A percentile compares a stretch with the other conserved stretches of the same genome.
Evolutionary conservation across 208 protist genomes (phyloP).

Genomic region (Phytomonas sp.): DNA sequence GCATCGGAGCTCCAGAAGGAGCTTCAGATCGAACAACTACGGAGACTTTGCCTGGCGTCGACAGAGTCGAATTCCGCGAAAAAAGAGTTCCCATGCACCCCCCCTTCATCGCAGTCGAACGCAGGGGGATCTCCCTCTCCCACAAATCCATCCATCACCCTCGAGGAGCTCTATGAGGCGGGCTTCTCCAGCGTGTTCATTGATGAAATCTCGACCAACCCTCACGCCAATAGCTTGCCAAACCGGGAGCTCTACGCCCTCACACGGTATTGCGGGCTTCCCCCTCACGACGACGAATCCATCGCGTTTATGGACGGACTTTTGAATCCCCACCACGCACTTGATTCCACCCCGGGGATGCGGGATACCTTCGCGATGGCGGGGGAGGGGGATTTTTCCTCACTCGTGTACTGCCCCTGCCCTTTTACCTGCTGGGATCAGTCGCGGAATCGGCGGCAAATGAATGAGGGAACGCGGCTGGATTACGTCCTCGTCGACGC

Average conservation of each 20-base stretch:
- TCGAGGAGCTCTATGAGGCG: conserved; percentile 32
- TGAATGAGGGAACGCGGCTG: conserved; percentile 83
- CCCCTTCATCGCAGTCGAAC: neutral
- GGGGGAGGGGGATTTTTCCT: neutral
- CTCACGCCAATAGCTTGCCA: conserved; percentile 10
- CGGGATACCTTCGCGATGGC: neutral
- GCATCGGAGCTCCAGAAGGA: too few species aligned
- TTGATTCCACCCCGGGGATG: conserved; percentile 15
- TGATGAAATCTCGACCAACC: conserved; percentile 25
- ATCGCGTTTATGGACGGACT: conserved; percentile 48
- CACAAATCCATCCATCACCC: conserved; percentile 9
- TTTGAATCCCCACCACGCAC: conserved; percentile 18
- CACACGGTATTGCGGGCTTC: conserved; percentile 41
- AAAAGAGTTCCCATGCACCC: conserved; percentile 1
- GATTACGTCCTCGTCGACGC: conserved; percentile 88
- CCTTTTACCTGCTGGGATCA: conserved; percentile 91
- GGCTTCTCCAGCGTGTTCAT: conserved; percentile 41
- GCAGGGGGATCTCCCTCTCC: too few species aligned
- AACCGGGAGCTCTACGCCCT: conserved; percentile 63
- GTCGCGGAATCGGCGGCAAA: conserved; percentile 69
- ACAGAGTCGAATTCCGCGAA: too few species aligned
- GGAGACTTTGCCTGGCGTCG: too few species aligned
- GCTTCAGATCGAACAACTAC: too few species aligned
- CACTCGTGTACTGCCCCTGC: conserved; percentile 40
- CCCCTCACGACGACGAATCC: conserved; percentile 58